Percentiles rank a stretch among this genome's conserved stretches.
phyloP scores from a whole-genome alignment of 768 basidiomycete genomes.

The Termitomyces sp. region DNA sequence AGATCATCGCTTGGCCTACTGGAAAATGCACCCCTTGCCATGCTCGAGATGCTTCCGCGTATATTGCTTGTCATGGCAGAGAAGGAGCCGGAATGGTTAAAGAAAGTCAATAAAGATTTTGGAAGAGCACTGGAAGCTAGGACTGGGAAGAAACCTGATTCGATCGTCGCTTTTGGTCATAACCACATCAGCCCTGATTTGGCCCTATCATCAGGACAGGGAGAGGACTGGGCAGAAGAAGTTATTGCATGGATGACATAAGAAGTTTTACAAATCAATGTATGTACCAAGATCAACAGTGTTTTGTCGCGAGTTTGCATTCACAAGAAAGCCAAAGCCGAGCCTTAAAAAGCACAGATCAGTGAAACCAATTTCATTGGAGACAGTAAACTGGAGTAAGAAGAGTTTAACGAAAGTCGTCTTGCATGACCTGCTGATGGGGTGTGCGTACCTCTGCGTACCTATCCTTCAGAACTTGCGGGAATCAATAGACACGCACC shows the following conservation, averaged over 20 bases:
- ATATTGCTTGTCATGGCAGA: constrained; percentile 46
- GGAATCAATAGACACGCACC: neutral
- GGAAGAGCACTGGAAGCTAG: constrained; percentile 28
- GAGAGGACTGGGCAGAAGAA: constrained; percentile 57
- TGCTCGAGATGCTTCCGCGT: constrained; percentile 35
- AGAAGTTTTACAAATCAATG: neutral
- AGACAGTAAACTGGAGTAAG: neutral
- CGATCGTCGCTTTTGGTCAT: constrained; percentile 42
- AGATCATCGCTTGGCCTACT: constrained; percentile 38
- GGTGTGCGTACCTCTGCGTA: neutral
- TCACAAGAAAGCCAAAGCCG: neutral
- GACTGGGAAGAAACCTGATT: constrained; percentile 21
- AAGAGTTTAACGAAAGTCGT: neutral
- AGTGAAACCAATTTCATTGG: neutral
- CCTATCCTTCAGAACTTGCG: neutral
- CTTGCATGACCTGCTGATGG: neutral
- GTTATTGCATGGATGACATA: constrained; percentile 31
- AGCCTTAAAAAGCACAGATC: neutral
- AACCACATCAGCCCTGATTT: constrained; percentile 58
- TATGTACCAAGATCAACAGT: neutral
- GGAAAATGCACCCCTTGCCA: constrained; percentile 24
- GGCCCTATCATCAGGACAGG: constrained; percentile 46
- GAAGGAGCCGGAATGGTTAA: constrained; percentile 44
- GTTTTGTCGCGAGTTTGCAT: neutral
- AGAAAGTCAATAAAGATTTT: constrained; percentile 30